phyloP scores from a whole-genome alignment of 169 alveolate genomes.

The Plasmodium gallinaceum region DNA sequence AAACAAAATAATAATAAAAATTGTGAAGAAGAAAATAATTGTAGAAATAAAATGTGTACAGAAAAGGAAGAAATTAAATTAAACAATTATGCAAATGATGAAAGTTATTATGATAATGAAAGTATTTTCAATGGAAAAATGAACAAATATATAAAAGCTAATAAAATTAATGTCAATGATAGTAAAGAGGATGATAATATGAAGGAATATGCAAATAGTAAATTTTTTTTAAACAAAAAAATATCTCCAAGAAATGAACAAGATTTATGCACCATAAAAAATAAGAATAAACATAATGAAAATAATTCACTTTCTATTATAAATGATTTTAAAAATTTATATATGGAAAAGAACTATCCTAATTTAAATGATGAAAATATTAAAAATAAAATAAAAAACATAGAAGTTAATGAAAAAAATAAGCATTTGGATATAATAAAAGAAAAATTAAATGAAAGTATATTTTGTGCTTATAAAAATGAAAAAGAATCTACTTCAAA shows the following conservation, averaged over 20 bases:
- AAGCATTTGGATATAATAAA: background rate
- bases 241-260: background rate
- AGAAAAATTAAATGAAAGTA: conserved; percentile 1
- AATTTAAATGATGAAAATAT: background rate
- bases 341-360: background rate
- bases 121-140: too few relatives aligned
- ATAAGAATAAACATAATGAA: background rate
- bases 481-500: conserved; percentile 2
- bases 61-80: background rate
- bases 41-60: background rate
- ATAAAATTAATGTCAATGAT: background rate
- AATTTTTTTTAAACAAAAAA: background rate
- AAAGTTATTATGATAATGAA: too few relatives aligned
- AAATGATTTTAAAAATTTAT: background rate
- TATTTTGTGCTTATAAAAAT: background rate
- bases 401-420: background rate
- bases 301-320: background rate
- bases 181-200: background rate
- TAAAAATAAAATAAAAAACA: background rate
- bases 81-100: background rate
- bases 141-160: background rate
- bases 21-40: background rate
- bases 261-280: background rate
- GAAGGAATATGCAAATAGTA: too few relatives aligned
- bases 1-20: background rate